These are phyloP conservation scores for Russula emetica DNA, from an alignment of 768 basidiomycete species.

Conservation along the genomic window DNA sequence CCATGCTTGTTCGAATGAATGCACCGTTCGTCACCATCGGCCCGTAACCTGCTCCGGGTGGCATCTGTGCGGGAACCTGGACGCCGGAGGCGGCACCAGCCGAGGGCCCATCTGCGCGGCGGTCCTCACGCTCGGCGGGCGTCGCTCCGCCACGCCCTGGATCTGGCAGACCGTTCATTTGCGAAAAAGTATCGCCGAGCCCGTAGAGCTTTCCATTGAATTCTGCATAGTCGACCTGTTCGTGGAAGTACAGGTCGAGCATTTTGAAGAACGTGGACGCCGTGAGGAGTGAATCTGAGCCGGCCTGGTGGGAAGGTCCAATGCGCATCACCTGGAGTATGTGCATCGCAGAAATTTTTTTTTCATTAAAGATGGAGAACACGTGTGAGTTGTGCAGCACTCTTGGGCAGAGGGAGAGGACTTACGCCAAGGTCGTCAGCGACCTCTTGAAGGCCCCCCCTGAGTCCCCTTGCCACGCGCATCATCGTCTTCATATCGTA, in stretches of 20 bases:
- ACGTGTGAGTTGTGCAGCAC: conserved; percentile 7
- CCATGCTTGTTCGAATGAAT: conserved; percentile 26
- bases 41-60: conserved; percentile 25
- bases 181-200: conserved; percentile 72
- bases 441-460: conserved; percentile 91
- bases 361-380: background rate
- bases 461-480: conserved; percentile 73
- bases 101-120: conserved; percentile 44
- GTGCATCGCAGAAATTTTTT: background rate
- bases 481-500: conserved; percentile 99
- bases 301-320: conserved; percentile 91
- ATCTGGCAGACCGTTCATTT: conserved; percentile 62
- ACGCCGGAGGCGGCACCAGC: conserved; percentile 35
- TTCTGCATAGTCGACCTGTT: conserved; percentile 77
- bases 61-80: conserved; percentile 23
- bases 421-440: conserved; percentile 92
- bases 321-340: conserved; percentile 71
- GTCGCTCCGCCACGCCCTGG: conserved; percentile 67
- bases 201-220: conserved; percentile 83
- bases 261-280: conserved; percentile 95
- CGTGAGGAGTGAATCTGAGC: conserved; percentile 94
- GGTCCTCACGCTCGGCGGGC: conserved; percentile 77
- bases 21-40: conserved; percentile 28
- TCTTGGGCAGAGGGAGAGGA: conserved; percentile 22
- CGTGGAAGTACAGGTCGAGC: conserved; percentile 86